A percentile compares a stretch with the other conserved stretches of the same genome.
Conservation (phyloP, 176 grass and related monocot genomes). For the Rhynchospora pubera region DNA sequence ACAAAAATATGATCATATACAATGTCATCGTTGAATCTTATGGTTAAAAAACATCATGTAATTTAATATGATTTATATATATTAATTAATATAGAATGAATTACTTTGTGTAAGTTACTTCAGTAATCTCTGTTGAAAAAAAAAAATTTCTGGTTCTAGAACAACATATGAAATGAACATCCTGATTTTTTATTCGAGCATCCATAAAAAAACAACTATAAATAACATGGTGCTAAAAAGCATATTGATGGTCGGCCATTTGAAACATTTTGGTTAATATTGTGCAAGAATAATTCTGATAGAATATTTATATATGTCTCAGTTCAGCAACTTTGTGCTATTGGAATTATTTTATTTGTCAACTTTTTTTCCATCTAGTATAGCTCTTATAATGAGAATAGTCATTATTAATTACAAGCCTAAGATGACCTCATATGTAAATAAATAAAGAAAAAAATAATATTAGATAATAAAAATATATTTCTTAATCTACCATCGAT, state of each 20-base stretch:
- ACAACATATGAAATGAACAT: neutral
- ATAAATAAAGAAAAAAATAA: too few relatives aligned
- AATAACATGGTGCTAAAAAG: neutral
- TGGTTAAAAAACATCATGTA: too few relatives aligned
- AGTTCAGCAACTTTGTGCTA: neutral
- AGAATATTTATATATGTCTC: neutral
- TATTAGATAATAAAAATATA: too few relatives aligned
- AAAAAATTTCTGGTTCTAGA: too few relatives aligned
- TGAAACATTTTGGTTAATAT: neutral
- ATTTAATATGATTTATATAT: too few relatives aligned
- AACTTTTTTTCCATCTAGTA: neutral
- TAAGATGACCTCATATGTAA: too few relatives aligned
- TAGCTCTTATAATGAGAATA: neutral
- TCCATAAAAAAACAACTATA: neutral
- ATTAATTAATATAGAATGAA: too few relatives aligned
- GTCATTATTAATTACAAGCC: neutral
- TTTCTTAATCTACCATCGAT: too few relatives aligned
- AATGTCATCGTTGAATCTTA: too few relatives aligned
- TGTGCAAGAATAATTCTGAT: neutral
- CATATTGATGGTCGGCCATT: neutral
- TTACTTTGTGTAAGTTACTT: too few relatives aligned
- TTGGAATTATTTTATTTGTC: neutral
- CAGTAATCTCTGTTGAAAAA: too few relatives aligned
- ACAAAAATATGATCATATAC: too few relatives aligned
- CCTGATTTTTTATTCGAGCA: neutral